phyloP scores from a whole-genome alignment of 768 basidiomycete genomes.

The Pisolithus orientalis region DNA sequence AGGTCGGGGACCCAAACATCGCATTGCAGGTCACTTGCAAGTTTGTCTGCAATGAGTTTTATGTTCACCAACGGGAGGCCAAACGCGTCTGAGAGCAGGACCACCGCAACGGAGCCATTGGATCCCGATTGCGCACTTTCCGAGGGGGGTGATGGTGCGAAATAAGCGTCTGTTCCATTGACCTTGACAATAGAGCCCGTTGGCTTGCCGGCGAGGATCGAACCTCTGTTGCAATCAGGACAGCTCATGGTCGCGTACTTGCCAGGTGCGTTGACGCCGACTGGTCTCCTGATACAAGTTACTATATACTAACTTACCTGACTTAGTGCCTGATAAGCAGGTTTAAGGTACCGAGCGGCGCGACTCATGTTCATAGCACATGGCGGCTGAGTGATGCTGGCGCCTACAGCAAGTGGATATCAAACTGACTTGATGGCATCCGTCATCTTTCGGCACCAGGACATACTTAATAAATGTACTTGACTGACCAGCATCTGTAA shows the following conservation, averaged over 20 bases:
- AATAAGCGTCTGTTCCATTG: conserved; percentile 36
- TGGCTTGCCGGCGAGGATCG: conserved; percentile 40
- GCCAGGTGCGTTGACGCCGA: neutral
- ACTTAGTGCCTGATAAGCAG: no score
- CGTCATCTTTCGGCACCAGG: no score
- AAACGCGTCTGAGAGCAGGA: conserved; percentile 53
- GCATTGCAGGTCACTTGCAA: conserved; percentile 42
- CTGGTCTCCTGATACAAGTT: no score
- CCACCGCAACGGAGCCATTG: conserved; percentile 28
- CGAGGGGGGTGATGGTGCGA: conserved; percentile 22
- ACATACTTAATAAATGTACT: no score
- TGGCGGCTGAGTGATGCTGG: no score
- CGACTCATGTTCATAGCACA: no score
- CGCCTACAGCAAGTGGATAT: no score
- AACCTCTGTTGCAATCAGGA: conserved; percentile 35
- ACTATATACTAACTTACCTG: no score
- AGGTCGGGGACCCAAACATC: conserved; percentile 64
- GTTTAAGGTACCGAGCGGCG: no score
- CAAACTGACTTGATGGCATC: no score
- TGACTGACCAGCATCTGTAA: no score
- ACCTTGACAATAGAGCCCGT: conserved; percentile 31
- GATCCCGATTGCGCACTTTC: conserved; percentile 3
- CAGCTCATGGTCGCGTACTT: conserved; percentile 4
- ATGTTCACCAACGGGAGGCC: conserved; percentile 46
- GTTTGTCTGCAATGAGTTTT: conserved; percentile 51